phyloP scores from a whole-genome alignment of 2,329 filamentous ascomycete species.

The Verticillium nubilum region DNA sequence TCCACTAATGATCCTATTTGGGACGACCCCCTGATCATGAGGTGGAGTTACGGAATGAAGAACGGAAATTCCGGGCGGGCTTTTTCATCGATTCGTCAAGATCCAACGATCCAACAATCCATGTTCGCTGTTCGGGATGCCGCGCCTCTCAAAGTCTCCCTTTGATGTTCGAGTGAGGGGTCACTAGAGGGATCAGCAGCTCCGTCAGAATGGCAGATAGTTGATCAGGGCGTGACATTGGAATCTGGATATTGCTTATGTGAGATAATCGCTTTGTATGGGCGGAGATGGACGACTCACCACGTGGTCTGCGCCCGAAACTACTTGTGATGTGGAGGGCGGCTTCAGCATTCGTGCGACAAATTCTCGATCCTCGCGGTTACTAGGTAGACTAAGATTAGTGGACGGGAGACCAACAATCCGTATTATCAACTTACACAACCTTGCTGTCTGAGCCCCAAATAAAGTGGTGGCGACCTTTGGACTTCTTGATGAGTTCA shows the following conservation, averaged over 20 bases:
- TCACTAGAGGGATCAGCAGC: neutral
- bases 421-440: neutral
- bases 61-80: neutral
- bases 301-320: slow-evolving; percentile 4
- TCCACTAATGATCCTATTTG: neutral
- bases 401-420: neutral
- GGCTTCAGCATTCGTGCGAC: neutral
- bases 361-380: neutral
- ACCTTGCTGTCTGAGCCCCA: slow-evolving; percentile 4
- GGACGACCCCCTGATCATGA: neutral
- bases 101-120: too few relatives aligned
- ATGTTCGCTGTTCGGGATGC: too few relatives aligned
- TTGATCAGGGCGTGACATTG: slow-evolving; percentile 5
- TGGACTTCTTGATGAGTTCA: neutral
- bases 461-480: slow-evolving; percentile 3
- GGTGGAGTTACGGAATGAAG: neutral
- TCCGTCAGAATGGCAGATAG: neutral
- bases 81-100: neutral
- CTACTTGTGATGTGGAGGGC: slow-evolving; percentile 3
- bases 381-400: neutral
- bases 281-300: neutral
- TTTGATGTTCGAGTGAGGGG: neutral
- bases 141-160: neutral
- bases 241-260: slow-evolving; percentile 2
- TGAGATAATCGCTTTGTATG: neutral